Conservation (phyloP, 2,329 filamentous ascomycete species). For the Myriosclerotinia scirpicola region DNA sequence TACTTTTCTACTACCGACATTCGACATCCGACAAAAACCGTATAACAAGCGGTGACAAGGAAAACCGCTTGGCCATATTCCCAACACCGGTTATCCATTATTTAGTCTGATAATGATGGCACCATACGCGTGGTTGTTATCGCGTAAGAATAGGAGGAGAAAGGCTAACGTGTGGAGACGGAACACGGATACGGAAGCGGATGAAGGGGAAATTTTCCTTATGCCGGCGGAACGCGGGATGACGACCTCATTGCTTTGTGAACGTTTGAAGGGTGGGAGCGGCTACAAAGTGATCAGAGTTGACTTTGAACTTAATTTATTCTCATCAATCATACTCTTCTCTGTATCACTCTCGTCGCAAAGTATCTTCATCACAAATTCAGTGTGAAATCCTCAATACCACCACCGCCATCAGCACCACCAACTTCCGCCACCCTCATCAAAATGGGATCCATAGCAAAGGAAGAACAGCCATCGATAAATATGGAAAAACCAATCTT, state of each 20-base stretch:
- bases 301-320: neutral
- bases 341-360: neutral
- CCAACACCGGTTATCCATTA: neutral
- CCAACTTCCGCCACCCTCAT: conserved; percentile 1
- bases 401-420: neutral
- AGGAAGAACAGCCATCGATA: conserved; percentile 25
- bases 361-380: neutral
- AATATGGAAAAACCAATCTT: conserved; percentile 44
- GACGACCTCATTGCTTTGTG: neutral
- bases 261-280: neutral
- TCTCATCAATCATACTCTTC: conserved; percentile 2
- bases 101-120: neutral
- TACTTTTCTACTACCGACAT: neutral
- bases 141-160: conserved; percentile 21
- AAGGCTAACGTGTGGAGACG: conserved; percentile 3
- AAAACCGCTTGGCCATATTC: neutral
- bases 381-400: neutral
- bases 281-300: conserved; percentile 19
- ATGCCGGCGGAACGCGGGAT: conserved; percentile 18
- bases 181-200: conserved; percentile 30
- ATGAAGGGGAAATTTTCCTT: conserved; percentile 10
- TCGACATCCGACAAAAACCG: neutral
- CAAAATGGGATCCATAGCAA: conserved; percentile 37
- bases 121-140: conserved; percentile 11
- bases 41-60: neutral